Percentiles rank a stretch among this genome's conserved stretches.
phyloP scores from a whole-genome alignment of 2,329 filamentous ascomycete genomes.

The Fusarium vanettenii region DNA sequence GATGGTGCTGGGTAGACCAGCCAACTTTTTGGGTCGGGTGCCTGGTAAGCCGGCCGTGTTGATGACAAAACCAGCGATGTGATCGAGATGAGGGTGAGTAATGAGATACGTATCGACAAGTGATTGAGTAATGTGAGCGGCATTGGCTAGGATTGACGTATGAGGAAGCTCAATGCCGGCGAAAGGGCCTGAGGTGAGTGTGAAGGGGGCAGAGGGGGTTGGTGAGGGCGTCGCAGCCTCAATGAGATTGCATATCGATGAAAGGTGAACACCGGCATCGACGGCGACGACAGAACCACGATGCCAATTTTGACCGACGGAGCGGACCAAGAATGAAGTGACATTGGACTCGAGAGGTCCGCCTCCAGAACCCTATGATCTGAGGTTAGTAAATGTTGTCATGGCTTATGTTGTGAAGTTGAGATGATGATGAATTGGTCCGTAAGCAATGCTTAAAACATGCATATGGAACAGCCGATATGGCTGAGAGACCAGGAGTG shows the following conservation, averaged over 20 bases:
- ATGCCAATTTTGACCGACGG: conserved; percentile 81
- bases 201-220: conserved; percentile 58
- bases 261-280: conserved; percentile 90
- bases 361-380: conserved; percentile 81
- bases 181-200: conserved; percentile 78
- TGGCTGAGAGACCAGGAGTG: background rate
- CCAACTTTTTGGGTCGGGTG: conserved; percentile 84
- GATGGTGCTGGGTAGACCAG: conserved; percentile 89
- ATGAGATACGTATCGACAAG: conserved; percentile 91
- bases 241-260: conserved; percentile 84
- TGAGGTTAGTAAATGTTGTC: conserved; percentile 25
- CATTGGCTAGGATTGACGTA: conserved; percentile 78
- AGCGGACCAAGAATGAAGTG: conserved; percentile 89
- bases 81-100: conserved; percentile 97
- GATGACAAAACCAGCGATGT: conserved; percentile 90
- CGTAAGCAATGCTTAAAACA: background rate
- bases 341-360: conserved; percentile 91
- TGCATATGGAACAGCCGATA: background rate
- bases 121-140: conserved; percentile 79
- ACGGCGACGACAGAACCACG: conserved; percentile 89
- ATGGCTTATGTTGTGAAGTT: background rate
- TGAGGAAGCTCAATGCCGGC: conserved; percentile 78
- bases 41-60: conserved; percentile 91
- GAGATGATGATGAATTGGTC: background rate
- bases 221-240: conserved; percentile 61